These are phyloP conservation scores for Ophiostoma triangulosporum DNA, from an alignment of 2,329 filamentous ascomycete species.

Conservation along the genomic window DNA sequence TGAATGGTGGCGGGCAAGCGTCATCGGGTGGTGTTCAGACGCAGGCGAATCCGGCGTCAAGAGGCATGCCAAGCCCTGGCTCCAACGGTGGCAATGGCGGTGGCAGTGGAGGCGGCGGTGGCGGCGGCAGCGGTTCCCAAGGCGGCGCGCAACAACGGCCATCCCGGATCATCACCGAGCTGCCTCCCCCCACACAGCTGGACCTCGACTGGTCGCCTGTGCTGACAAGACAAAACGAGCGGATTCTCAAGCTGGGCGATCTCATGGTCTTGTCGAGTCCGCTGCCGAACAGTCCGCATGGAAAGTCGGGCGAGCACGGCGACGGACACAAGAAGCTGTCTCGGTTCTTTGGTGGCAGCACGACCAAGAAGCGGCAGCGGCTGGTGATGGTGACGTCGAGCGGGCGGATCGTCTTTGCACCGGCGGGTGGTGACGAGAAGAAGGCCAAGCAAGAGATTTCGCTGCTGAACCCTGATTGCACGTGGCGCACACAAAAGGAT, in stretches of 20 bases:
- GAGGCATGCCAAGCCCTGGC: conserved; percentile 14
- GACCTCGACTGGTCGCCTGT: conserved; percentile 99
- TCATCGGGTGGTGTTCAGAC: conserved; percentile 15
- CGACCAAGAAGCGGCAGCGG: conserved; percentile 82
- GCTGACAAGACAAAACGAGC: conserved; percentile 76
- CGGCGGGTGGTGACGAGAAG: conserved; percentile 89
- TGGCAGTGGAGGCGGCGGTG: neutral
- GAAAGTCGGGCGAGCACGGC: conserved; percentile 49
- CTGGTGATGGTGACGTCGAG: conserved; percentile 92
- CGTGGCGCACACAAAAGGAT: conserved; percentile 70
- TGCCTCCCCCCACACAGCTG: conserved; percentile 89
- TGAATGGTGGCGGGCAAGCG: conserved; percentile 39
- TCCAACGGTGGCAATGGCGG: neutral
- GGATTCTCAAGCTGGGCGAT: conserved; percentile 89
- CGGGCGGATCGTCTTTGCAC: conserved; percentile 77
- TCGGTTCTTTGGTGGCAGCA: conserved; percentile 82
- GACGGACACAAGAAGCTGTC: conserved; percentile 79
- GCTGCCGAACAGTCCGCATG: conserved; percentile 58
- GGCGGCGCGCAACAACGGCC: conserved; percentile 41
- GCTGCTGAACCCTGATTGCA: conserved; percentile 60
- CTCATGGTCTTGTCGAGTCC: conserved; percentile 71
- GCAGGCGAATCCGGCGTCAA: conserved; percentile 13
- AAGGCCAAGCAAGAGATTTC: conserved; percentile 86
- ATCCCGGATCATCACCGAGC: conserved; percentile 77
- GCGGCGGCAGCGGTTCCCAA: neutral